Evolutionary conservation across 768 basidiomycete genomes (phyloP).

Genomic region (Suillus clintonianus): DNA sequence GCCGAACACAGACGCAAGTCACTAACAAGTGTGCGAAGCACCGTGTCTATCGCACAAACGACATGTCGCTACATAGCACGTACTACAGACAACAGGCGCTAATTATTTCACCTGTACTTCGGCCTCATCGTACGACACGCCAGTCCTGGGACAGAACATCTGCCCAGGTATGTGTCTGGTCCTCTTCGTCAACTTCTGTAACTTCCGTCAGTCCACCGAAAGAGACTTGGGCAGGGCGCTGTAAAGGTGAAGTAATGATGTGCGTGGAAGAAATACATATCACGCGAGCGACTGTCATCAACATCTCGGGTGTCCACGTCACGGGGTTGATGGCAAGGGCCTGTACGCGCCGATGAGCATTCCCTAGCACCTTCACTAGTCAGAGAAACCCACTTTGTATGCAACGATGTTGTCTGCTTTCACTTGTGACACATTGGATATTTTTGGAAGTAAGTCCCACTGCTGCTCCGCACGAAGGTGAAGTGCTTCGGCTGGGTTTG

Average conservation of each 20-base stretch:
- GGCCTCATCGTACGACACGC: conserved; percentile 31
- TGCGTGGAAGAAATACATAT: conserved; percentile 14
- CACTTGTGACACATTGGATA: conserved; percentile 30
- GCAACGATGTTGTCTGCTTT: conserved; percentile 38
- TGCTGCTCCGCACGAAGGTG: conserved; percentile 12
- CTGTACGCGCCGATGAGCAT: conserved; percentile 32
- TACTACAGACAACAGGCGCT: background rate
- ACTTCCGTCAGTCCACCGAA: conserved; percentile 27
- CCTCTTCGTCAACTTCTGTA: conserved; percentile 20
- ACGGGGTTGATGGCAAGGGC: conserved; percentile 57
- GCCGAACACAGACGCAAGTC: conserved; percentile 18
- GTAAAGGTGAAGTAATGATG: conserved; percentile 17
- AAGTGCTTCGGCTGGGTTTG: conserved; percentile 1
- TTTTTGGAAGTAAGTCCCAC: conserved; percentile 21
- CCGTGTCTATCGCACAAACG: background rate
- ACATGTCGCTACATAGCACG: background rate
- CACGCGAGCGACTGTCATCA: conserved; percentile 50
- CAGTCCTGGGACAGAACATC: conserved; percentile 34
- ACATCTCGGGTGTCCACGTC: conserved; percentile 60
- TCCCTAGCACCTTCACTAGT: background rate
- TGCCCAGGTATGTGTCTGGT: conserved; percentile 26
- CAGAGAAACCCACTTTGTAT: conserved; percentile 46
- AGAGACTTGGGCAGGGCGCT: conserved; percentile 22
- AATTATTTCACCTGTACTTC: background rate
- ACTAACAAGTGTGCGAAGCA: background rate